Percentiles rank a stretch among this genome's conserved stretches.
phyloP scores from a whole-genome alignment of 768 basidiomycete species.

The Suillus alpinus region DNA sequence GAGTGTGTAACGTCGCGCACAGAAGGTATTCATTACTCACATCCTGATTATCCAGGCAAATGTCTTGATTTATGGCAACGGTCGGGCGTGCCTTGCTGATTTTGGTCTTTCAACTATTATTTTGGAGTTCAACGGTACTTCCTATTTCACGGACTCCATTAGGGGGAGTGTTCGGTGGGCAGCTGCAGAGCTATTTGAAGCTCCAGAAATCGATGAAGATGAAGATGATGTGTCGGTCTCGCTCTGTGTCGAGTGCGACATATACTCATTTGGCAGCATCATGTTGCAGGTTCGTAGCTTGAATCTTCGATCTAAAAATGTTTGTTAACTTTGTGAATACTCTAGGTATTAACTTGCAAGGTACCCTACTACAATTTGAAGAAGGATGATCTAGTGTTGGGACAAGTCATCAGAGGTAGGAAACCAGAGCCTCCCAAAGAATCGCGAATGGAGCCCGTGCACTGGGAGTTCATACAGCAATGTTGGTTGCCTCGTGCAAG shows the following conservation, averaged over 20 bases:
- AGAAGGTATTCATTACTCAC: background rate
- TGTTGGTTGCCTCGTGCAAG: background rate
- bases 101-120: conserved; percentile 42
- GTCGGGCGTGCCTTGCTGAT: conserved; percentile 38
- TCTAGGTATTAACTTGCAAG: too few species aligned
- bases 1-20: background rate
- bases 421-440: too few species aligned
- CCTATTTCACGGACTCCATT: conserved; percentile 19
- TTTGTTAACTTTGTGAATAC: too few species aligned
- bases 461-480: background rate
- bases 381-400: too few species aligned
- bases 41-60: background rate
- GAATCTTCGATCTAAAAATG: too few species aligned
- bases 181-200: conserved; percentile 35
- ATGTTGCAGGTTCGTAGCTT: too few species aligned
- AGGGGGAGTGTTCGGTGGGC: conserved; percentile 43
- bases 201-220: conserved; percentile 4
- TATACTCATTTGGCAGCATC: too few species aligned
- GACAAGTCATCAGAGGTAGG: too few species aligned
- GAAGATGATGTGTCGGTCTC: too few species aligned
- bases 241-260: too few species aligned
- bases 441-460: background rate
- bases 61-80: conserved; percentile 36
- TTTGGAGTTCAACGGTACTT: conserved; percentile 29
- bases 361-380: too few species aligned